These are phyloP conservation scores for Gremmenia infestans DNA, from an alignment of 2,329 filamentous ascomycete genomes.

Conservation along the genomic window DNA sequence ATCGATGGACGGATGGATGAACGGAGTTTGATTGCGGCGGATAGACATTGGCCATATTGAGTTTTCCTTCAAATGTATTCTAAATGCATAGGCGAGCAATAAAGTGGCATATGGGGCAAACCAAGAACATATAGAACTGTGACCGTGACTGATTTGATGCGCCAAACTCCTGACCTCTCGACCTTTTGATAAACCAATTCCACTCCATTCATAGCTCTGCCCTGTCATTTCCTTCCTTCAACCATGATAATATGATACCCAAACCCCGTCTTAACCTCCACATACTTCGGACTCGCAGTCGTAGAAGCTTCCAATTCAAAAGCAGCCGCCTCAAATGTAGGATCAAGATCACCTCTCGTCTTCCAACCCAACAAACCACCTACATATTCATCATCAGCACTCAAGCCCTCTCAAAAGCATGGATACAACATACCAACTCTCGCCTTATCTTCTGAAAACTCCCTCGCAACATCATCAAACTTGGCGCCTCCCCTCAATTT, in stretches of 20 bases:
- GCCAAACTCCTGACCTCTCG: neutral
- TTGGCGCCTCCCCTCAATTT: conserved; percentile 62
- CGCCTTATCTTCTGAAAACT: conserved; percentile 74
- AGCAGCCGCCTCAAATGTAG: conserved; percentile 67
- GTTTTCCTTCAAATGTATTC: conserved; percentile 29
- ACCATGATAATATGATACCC: conserved; percentile 83
- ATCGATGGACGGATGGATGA: conserved; percentile 14
- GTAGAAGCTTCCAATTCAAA: conserved; percentile 64
- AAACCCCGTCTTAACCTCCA: conserved; percentile 67
- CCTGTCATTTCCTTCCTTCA: conserved; percentile 30
- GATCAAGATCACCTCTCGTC: conserved; percentile 59
- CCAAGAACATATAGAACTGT: neutral
- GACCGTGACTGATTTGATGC: neutral
- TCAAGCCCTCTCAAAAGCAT: conserved; percentile 6
- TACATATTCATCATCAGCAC: conserved; percentile 29
- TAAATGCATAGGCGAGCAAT: conserved; percentile 27
- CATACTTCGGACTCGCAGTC: conserved; percentile 58
- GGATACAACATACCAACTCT: conserved; percentile 46
- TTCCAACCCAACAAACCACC: conserved; percentile 72
- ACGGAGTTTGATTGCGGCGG: conserved; percentile 28
- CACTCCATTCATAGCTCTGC: neutral
- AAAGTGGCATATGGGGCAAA: conserved; percentile 28
- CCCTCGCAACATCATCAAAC: conserved; percentile 69
- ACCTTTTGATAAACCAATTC: neutral
- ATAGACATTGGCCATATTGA: conserved; percentile 27